A percentile compares a stretch with the other conserved stretches of the same genome.
phyloP scores from a whole-genome alignment of 2,329 filamentous ascomycete genomes.

The Colletotrichum sansevieriae region DNA sequence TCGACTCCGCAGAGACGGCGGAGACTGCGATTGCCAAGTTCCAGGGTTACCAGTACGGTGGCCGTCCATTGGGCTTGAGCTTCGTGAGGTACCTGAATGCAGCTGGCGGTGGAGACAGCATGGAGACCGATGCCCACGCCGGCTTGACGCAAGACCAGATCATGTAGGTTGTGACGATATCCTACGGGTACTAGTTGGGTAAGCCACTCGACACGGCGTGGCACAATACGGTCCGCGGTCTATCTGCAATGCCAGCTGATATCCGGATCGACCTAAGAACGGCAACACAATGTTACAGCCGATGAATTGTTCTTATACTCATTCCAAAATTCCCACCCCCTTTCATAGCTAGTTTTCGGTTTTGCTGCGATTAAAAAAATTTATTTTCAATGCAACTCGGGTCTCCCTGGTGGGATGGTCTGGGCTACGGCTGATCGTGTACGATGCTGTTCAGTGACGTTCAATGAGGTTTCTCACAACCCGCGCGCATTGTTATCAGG shows the following conservation, averaged over 20 bases:
- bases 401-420: slow-evolving; percentile 1
- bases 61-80: slow-evolving; percentile 90
- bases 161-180: slow-evolving; percentile 71
- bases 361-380: slow-evolving; percentile 14
- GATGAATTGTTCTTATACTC: slow-evolving; percentile 20
- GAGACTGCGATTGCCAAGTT: slow-evolving; percentile 98
- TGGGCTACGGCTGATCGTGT: slow-evolving; percentile 1
- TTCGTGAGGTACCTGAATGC: slow-evolving; percentile 93
- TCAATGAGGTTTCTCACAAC: slow-evolving; percentile 1
- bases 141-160: slow-evolving; percentile 97
- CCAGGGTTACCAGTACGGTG: slow-evolving; percentile 96
- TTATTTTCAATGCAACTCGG: slow-evolving; percentile 7
- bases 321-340: not conserved
- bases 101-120: slow-evolving; percentile 73
- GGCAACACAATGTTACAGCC: not conserved
- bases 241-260: not conserved
- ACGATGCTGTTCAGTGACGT: not conserved
- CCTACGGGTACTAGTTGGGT: too few relatives aligned
- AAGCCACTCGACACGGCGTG: not conserved
- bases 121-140: slow-evolving; percentile 84
- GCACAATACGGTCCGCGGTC: not conserved
- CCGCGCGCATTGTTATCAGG: slow-evolving; percentile 9
- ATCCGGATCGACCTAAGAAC: not conserved
- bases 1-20: slow-evolving; percentile 84
- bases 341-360: slow-evolving; percentile 4